Evolutionary conservation across 352 stramenopile genomes (phyloP), one percentile per base, ranked within the genome.

Genomic region (Phytopythium delawarense): DNA sequence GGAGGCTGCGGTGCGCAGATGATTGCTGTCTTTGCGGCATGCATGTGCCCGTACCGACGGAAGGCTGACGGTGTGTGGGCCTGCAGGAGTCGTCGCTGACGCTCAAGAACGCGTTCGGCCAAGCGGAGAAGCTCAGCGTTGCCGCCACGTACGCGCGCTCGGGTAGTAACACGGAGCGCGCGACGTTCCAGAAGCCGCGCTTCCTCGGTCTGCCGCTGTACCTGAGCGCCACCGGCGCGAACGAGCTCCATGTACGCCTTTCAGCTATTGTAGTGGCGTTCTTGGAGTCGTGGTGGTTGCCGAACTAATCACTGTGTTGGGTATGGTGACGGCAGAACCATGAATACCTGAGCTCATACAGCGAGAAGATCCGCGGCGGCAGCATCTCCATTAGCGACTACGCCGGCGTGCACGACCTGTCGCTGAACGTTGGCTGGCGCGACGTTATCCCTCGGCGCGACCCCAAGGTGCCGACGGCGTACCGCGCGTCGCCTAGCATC

Each of bases 401-500:
- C 66, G 81, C 77, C 53, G 85, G 84, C 34, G 77, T 93, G 51
- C 88, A 96, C 64, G 84, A 96, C 51, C 64, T 96, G 57, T 90
- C 87, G 37, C 69, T 95, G 25, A 94, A 93, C 61, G 65, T 93
- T 49, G 84, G 85, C 57, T 96, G 88, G 87, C 82, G 88, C 39
- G 88, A 96, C 61, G 76, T 96, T 48, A 87, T 96, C 46, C 88
- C 88, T 20, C 81, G 88, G 16, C 84, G 88, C 50, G 85, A 94
- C 56, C 66, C 75, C 23, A 91, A 92, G 65, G 91, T 96, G 59
- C 81, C 87, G 13, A 96, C 87, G 32, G 90, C 88, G 35, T 97
- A 96, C 70, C 84, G 86, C 44, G 89, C 91, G 45, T 97, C 90
- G 12, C 87, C 87, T 23, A 94, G 84, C 72, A 95, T 98, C 64